Conservation (phyloP, 257 asterid genomes). For the Verbascum thapsus region DNA sequence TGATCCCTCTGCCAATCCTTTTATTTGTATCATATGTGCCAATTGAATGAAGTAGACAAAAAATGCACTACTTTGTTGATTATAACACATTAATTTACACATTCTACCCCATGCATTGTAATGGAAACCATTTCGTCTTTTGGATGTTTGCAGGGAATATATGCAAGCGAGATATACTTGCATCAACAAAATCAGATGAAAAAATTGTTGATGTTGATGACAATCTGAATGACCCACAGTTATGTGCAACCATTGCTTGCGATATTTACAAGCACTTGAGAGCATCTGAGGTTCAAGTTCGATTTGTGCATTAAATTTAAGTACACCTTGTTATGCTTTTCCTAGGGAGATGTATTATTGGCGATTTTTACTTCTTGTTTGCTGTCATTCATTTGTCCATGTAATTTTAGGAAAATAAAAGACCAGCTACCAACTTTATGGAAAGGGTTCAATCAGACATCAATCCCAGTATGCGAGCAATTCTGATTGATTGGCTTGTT, state of each 20-base stretch:
- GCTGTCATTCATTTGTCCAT: constrained; percentile 5
- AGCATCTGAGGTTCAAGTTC: constrained; percentile 72
- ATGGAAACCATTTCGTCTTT: constrained; percentile 1
- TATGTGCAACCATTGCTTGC: constrained; percentile 88
- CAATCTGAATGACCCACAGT: constrained; percentile 74
- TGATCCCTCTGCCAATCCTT: constrained; percentile 19
- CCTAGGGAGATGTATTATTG: neutral
- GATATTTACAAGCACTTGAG: constrained; percentile 89
- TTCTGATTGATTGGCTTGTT: constrained; percentile 78
- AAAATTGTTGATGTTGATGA: constrained; percentile 61
- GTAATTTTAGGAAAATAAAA: constrained; percentile 63
- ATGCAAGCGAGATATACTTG: constrained; percentile 68
- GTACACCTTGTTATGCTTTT: neutral
- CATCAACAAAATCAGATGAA: constrained; percentile 43
- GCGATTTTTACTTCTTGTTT: neutral
- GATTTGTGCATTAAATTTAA: neutral
- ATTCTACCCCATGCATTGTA: neutral
- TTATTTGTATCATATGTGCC: neutral
- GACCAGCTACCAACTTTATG: constrained; percentile 61
- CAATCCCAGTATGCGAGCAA: constrained; percentile 58
- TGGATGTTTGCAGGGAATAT: constrained; percentile 44
- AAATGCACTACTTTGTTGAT: neutral
- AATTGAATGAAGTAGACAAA: too few species aligned
- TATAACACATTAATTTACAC: neutral
- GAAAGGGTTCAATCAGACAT: constrained; percentile 55